Conservation (phyloP, 1,139 yeast genomes). For the Yarrowia galli region DNA sequence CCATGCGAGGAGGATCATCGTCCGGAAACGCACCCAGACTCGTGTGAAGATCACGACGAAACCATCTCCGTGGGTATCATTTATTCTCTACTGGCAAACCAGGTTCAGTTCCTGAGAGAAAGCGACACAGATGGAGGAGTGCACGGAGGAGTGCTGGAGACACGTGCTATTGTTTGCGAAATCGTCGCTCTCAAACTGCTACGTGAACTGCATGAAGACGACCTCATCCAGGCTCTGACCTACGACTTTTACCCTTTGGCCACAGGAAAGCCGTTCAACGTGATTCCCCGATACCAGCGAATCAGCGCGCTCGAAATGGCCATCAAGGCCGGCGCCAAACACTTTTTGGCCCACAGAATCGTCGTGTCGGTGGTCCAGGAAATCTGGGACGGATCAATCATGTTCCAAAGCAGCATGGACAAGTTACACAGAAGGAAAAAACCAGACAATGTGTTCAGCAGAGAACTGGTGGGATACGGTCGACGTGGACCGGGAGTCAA, state of each 20-base stretch:
- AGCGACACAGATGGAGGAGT: constrained; percentile 58
- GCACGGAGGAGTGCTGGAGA: constrained; percentile 56
- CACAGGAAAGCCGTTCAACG: constrained; percentile 45
- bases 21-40: background rate
- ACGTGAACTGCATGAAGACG: constrained; percentile 58
- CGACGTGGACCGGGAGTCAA: constrained; percentile 52
- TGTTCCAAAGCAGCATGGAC: constrained; percentile 53
- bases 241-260: constrained; percentile 54
- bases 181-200: constrained; percentile 61
- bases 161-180: constrained; percentile 65
- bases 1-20: constrained; percentile 19
- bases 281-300: constrained; percentile 56
- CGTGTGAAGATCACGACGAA: constrained; percentile 38
- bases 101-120: constrained; percentile 57
- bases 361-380: constrained; percentile 60
- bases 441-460: constrained; percentile 44
- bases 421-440: constrained; percentile 51
- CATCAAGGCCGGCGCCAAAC: constrained; percentile 62
- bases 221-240: constrained; percentile 55
- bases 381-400: constrained; percentile 62
- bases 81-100: constrained; percentile 52
- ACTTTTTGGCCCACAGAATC: constrained; percentile 64
- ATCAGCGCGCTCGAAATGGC: constrained; percentile 64
- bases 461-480: constrained; percentile 43
- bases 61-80: constrained; percentile 49